A percentile compares a stretch with the other conserved stretches of the same genome.
These are phyloP conservation scores for Ziziphus jujuba DNA, from an alignment of 306 rosid genomes.

Conservation along the genomic window DNA sequence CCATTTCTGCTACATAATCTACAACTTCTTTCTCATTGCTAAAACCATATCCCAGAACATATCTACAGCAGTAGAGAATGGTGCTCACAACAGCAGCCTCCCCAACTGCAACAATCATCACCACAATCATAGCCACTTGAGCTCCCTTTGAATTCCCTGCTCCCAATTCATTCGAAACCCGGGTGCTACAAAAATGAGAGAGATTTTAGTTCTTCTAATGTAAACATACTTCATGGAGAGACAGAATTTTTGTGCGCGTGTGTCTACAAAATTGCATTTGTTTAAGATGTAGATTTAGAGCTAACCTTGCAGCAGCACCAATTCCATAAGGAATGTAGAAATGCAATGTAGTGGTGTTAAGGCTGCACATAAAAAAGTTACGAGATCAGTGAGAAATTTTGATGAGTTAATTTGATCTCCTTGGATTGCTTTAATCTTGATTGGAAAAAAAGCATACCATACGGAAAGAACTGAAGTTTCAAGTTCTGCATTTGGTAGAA, in stretches of 20 bases:
- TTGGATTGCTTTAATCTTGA: too few relatives aligned
- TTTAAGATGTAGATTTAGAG: too few relatives aligned
- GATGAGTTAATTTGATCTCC: background rate
- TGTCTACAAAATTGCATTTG: background rate
- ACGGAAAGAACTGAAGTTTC: slow-evolving; percentile 63
- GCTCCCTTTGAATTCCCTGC: slow-evolving; percentile 53
- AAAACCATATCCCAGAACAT: slow-evolving; percentile 41
- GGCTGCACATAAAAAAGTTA: slow-evolving; percentile 26
- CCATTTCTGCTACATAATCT: slow-evolving; percentile 32
- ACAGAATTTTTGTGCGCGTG: background rate
- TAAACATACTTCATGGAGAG: background rate
- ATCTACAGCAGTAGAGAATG: slow-evolving; percentile 26
- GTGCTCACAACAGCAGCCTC: slow-evolving; percentile 41
- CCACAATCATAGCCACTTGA: slow-evolving; percentile 24
- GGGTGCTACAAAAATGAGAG: slow-evolving; percentile 28
- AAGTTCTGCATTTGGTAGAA: slow-evolving; percentile 50
- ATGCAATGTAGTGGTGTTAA: slow-evolving; percentile 50
- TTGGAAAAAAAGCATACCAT: slow-evolving; percentile 32
- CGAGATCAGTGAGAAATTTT: too few relatives aligned
- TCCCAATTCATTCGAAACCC: slow-evolving; percentile 64
- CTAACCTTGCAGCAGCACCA: slow-evolving; percentile 62
- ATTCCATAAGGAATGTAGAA: slow-evolving; percentile 53
- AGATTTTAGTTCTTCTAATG: background rate
- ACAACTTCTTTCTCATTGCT: slow-evolving; percentile 51
- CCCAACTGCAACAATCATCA: slow-evolving; percentile 24